phyloP scores from a whole-genome alignment of 805 yeast genomes.

The Blastobotrys peoriensis region DNA sequence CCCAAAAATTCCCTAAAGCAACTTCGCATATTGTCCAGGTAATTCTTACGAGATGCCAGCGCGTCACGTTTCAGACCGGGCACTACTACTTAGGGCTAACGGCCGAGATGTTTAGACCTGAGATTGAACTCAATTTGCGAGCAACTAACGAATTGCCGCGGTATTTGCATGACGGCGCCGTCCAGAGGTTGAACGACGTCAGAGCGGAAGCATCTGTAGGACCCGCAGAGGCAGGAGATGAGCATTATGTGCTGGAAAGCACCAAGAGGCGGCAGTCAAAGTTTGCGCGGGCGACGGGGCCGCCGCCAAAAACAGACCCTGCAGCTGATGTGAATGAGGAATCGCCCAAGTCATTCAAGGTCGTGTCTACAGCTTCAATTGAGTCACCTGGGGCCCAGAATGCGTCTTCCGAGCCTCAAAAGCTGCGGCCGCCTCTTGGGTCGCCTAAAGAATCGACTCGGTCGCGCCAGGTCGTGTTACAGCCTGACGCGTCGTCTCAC shows the following conservation, averaged over 20 bases:
- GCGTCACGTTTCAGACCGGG: slow-evolving; percentile 88
- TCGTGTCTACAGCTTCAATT: background rate
- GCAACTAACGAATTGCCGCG: slow-evolving; percentile 51
- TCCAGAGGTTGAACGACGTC: slow-evolving; percentile 36
- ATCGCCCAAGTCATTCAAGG: background rate
- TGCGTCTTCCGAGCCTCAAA: background rate
- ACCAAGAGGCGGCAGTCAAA: background rate
- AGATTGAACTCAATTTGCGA: slow-evolving; percentile 52
- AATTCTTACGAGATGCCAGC: slow-evolving; percentile 76
- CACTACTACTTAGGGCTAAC: slow-evolving; percentile 84
- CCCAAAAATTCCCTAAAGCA: slow-evolving; percentile 73
- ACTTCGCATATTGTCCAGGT: slow-evolving; percentile 93
- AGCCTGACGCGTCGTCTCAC: slow-evolving; percentile 44
- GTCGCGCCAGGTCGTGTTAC: slow-evolving; percentile 22
- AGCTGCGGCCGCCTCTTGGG: background rate
- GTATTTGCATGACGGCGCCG: slow-evolving; percentile 53
- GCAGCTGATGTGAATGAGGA: background rate
- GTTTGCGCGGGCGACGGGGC: background rate
- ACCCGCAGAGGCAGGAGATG: background rate
- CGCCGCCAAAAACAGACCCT: no score
- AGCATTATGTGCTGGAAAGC: slow-evolving; percentile 1
- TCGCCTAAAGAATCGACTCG: background rate
- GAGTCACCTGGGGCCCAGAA: background rate
- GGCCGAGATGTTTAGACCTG: slow-evolving; percentile 71
- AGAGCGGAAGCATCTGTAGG: slow-evolving; percentile 17